Evolutionary conservation across 1,284 basidiomycete genomes (phyloP), one percentile per base, ranked within the genome.

Genomic region (Ustilago vetiveriae): DNA sequence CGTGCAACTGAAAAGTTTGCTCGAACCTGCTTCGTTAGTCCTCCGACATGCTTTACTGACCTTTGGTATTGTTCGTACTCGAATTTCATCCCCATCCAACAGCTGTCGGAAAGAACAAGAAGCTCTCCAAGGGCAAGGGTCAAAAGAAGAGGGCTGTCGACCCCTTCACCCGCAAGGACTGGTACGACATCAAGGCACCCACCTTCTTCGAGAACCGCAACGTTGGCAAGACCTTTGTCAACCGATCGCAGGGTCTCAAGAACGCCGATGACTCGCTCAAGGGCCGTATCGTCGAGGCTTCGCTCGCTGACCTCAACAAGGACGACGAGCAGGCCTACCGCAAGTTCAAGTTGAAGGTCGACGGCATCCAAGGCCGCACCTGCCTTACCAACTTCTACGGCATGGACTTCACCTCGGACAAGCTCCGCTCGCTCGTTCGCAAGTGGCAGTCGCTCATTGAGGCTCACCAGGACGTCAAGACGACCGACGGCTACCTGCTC

Each of bases 391-490:
- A 95, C 86, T 99, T 99, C 91, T 91, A 95, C 86, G 96, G 95
- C 84, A 98, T 99, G 96, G 92, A 96, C 87, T 98, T 99, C 87
- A 98, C 96, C 72, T 96, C 94, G 72, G 96, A 99, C 90, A 98
- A 98, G 87, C 90, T 98, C 76, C 94, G 96, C 73, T 98, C 96
- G 58, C 93, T 99, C 81, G 96, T 98, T 79, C 93, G 95, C 84
- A 99, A 98, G 87, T 99, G 96, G 96, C 96, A 98, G 86, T 90
- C 94, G 35, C 90, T 98, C 82, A 94, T 99, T 82, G 95, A 99
- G 87, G 95, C 95, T 51, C 91, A 94, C 84, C 92, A 97, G 84
- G 96, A 99, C 83, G 92, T 99, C 82, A 94, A 94, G 87, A 99
- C 96, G 73, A 96, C 94, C 76, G 96, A 99, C 84, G 96, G 96